A percentile compares a stretch with the other conserved stretches of the same genome.
phyloP scores from a whole-genome alignment of 2,329 filamentous ascomycete species.

The Hypomyces rosellus region DNA sequence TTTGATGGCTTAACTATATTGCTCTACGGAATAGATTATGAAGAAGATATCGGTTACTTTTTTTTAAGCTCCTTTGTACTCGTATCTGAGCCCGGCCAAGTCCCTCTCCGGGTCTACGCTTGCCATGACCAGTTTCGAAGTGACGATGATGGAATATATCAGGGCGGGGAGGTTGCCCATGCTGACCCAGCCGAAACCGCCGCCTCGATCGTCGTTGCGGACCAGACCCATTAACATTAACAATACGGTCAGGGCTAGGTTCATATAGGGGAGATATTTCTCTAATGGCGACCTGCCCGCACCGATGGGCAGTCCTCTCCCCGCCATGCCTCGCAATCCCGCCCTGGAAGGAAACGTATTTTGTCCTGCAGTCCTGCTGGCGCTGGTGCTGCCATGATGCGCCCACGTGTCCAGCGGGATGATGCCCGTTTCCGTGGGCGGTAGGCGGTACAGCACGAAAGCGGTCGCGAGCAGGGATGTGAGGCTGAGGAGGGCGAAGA shows the following conservation, averaged over 20 bases:
- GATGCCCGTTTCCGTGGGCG: conserved; percentile 50
- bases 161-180: conserved; percentile 48
- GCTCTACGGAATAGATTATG: not conserved
- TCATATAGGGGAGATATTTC: conserved; percentile 53
- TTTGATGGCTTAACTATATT: not conserved
- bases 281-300: conserved; percentile 42
- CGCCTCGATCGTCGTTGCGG: conserved; percentile 26
- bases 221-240: conserved; percentile 41
- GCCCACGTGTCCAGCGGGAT: conserved; percentile 40
- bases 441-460: conserved; percentile 53
- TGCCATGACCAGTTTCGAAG: conserved; percentile 59
- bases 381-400: not conserved
- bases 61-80: conserved; percentile 58
- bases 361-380: not conserved
- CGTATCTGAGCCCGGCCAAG: conserved; percentile 55
- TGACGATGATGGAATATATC: conserved; percentile 54
- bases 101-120: conserved; percentile 63
- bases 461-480: conserved; percentile 57
- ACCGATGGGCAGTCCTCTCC: conserved; percentile 11
- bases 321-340: conserved; percentile 5
- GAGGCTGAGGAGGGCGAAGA: conserved; percentile 52
- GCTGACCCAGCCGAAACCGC: conserved; percentile 33
- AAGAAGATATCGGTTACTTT: not conserved
- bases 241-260: conserved; percentile 49
- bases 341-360: not conserved